Percentiles rank a stretch among this genome's conserved stretches.
Conservation (phyloP, 2,329 filamentous ascomycete species). For the Aureobasidium leucospermi region DNA sequence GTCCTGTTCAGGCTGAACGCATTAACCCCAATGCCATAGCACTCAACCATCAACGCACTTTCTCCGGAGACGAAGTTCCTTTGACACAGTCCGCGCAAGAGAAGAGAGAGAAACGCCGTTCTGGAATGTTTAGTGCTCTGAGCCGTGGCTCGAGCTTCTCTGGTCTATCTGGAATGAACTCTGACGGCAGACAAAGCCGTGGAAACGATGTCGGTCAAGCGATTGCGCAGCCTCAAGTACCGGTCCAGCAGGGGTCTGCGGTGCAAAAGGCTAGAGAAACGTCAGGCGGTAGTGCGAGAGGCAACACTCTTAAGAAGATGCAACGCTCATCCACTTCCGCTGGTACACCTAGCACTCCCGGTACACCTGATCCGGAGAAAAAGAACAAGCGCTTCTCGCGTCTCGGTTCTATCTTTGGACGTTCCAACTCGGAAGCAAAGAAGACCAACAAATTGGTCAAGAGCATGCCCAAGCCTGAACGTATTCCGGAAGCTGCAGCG, state of each 20-base stretch:
- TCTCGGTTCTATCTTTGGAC: conserved; percentile 37
- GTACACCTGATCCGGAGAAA: conserved; percentile 21
- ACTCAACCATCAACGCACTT: conserved; percentile 1
- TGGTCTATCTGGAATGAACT: conserved; percentile 6
- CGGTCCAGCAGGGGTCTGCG: not conserved
- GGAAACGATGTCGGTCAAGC: not conserved
- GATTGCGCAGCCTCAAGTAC: not conserved
- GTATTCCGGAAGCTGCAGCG: not conserved
- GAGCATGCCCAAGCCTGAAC: not conserved
- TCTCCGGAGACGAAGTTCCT: conserved; percentile 10
- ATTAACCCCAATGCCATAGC: conserved; percentile 12
- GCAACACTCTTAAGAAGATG: conserved; percentile 24
- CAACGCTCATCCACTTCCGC: conserved; percentile 22
- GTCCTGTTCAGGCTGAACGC: not conserved
- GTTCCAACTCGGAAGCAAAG: conserved; percentile 27
- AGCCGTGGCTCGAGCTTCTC: conserved; percentile 15
- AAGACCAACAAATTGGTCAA: conserved; percentile 20
- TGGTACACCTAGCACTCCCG: conserved; percentile 12
- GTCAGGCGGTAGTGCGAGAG: not conserved
- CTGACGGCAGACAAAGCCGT: conserved; percentile 4
- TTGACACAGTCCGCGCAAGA: conserved; percentile 6
- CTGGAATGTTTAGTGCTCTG: conserved; percentile 21
- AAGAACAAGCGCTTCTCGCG: conserved; percentile 40
- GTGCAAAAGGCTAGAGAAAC: conserved; percentile 4
- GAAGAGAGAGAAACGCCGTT: conserved; percentile 17